These are phyloP conservation scores for Syzygium syzygioides DNA, from an alignment of 441 rosid species.

Conservation along the genomic window DNA sequence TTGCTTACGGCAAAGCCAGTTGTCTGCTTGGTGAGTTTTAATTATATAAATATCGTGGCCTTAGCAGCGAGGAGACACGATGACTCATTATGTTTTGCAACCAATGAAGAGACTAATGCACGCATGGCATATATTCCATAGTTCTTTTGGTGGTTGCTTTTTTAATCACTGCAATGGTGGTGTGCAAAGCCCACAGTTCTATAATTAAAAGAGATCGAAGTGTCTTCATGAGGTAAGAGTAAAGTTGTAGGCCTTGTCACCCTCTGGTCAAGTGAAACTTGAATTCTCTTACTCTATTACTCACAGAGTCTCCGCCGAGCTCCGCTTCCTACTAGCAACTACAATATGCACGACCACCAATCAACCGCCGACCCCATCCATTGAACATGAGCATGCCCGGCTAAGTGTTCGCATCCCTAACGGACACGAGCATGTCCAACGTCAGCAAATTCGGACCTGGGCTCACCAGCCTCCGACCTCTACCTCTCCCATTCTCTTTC, in stretches of 20 bases:
- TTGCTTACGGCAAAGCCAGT: slow-evolving; percentile 96
- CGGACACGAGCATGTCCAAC: too few relatives aligned
- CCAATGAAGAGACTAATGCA: background rate
- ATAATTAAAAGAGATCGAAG: background rate
- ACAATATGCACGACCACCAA: too few relatives aligned
- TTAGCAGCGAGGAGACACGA: background rate
- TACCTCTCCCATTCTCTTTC: too few relatives aligned
- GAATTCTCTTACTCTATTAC: background rate
- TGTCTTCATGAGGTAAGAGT: background rate
- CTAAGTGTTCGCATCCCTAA: too few relatives aligned
- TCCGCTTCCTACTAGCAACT: too few relatives aligned
- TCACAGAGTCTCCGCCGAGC: background rate
- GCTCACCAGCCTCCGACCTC: too few relatives aligned
- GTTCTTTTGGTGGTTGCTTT: background rate
- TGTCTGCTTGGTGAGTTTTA: slow-evolving; percentile 72
- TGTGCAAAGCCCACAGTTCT: background rate
- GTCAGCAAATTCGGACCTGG: too few relatives aligned
- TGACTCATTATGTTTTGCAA: background rate
- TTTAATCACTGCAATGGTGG: background rate
- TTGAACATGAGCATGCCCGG: too few relatives aligned
- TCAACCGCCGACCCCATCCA: too few relatives aligned
- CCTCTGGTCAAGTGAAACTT: too few relatives aligned
- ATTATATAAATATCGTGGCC: background rate
- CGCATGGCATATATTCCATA: background rate
- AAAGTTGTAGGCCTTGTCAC: too few relatives aligned